Evolutionary conservation across 176 grass and related monocot genomes (phyloP), one percentile per base, ranked within the genome.

Genomic region (Dactylis glomerata): DNA sequence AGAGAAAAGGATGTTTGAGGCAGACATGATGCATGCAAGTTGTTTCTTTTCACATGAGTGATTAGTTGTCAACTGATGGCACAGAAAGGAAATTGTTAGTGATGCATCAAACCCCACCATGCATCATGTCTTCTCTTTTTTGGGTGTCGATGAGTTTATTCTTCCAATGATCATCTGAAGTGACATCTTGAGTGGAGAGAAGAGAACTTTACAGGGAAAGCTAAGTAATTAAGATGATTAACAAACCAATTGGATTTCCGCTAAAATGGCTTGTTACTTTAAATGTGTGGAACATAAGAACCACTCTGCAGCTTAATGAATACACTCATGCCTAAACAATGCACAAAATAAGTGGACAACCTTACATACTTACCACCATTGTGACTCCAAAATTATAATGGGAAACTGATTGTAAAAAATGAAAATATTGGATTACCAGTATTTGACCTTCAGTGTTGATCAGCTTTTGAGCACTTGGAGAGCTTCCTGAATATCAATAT

Each of bases 261-360:
- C n/a, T n/a, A n/a, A n/a, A n/a, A n/a, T 68, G 55, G 76, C 57
- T 74, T 44, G 78, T 30, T 30, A 55, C 61, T 64, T 40, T 73
- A 71, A 75, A 80, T 80, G 6, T 50, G 77, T 85, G 59, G 27
- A 81, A 55, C 82, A 61, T 58, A 61, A 42, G 51, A 85, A 61
- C 82, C 70, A 59, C 52, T 40, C 51, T 8, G 61, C 58, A 16
- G 27, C 68, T 68, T 26, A 45, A 72, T 9, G 68, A 37, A 45
- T 50, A 24, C 50, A 14, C 4, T 8, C 20, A 67, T 24, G 36
- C 6, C 26, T 11, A 26, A 3, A 27, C 37, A 36, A 51, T 49
- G 28, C 38, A 0, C 0, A 20, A 16, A 76, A 24, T 45, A 71
- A 87, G 61, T 76, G 86, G 58, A 82, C 28, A 77, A 82, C 32